phyloP scores from a whole-genome alignment of 192 early-diverging fungal species.

The Umbelopsis sp. region DNA sequence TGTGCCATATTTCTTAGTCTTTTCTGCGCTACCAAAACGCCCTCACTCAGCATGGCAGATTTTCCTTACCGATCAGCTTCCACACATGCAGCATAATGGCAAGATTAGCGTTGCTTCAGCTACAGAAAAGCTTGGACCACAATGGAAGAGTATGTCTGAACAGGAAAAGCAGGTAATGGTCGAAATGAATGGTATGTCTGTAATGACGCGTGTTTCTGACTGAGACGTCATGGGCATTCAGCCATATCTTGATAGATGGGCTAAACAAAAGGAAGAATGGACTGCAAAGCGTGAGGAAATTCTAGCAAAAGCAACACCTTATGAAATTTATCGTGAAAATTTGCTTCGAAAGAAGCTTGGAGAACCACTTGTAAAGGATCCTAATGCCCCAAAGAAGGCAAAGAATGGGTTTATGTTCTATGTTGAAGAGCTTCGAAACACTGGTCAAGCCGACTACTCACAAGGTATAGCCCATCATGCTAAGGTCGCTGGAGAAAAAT shows the following conservation, averaged over 20 bases:
- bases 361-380: slow-evolving; percentile 27
- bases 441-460: not conserved
- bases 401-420: slow-evolving; percentile 30
- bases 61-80: slow-evolving; percentile 20
- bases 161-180: slow-evolving; percentile 27
- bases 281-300: not conserved
- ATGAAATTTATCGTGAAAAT: slow-evolving; percentile 32
- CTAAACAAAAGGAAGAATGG: not conserved
- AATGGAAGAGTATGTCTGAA: slow-evolving; percentile 25
- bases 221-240: not conserved
- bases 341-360: slow-evolving; percentile 27
- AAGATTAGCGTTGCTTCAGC: slow-evolving; percentile 8
- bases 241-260: slow-evolving; percentile 15
- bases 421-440: slow-evolving; percentile 21
- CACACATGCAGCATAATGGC: not conserved
- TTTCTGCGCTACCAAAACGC: slow-evolving; percentile 23
- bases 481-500: slow-evolving; percentile 2
- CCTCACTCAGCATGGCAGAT: slow-evolving; percentile 38
- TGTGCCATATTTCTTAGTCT: slow-evolving; percentile 5
- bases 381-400: slow-evolving; percentile 29
- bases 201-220: not conserved
- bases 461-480: not conserved
- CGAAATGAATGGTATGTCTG: too few species aligned
- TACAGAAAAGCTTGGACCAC: not conserved
- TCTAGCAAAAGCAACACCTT: slow-evolving; percentile 25